Conservation (phyloP, 2,329 filamentous ascomycete species). For the Colletotrichum zoysiae region DNA sequence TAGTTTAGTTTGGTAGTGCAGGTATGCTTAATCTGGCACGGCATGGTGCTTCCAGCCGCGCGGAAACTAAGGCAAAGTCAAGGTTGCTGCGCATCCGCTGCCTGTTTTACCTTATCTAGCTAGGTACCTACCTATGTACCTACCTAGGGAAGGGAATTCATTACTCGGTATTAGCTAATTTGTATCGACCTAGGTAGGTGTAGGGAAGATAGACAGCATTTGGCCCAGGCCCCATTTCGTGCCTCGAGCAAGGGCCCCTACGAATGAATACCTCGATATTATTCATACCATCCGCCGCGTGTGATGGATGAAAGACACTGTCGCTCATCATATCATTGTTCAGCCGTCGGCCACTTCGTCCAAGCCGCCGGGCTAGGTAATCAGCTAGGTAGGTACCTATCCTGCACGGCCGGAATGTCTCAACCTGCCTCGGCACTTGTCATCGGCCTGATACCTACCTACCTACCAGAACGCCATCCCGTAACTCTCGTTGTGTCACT, state of each 20-base stretch:
- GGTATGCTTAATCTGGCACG: too few species aligned
- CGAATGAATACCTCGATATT: too few species aligned
- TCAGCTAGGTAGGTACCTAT: too few species aligned
- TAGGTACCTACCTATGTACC: too few species aligned
- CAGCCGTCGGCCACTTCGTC: not conserved
- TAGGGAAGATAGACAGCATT: constrained; percentile 5
- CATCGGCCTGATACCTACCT: not conserved
- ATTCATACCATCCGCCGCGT: not conserved
- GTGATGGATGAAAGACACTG: not conserved
- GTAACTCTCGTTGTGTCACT: not conserved
- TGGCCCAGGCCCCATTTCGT: constrained; percentile 27
- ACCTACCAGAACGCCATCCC: not conserved
- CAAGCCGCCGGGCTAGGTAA: not conserved
- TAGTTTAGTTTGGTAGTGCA: too few species aligned
- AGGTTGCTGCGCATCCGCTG: constrained; percentile 15
- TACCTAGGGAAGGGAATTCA: too few species aligned
- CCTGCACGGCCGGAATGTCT: not conserved
- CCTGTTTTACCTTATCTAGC: not conserved
- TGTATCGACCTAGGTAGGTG: too few species aligned
- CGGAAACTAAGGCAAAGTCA: not conserved
- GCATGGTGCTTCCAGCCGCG: not conserved
- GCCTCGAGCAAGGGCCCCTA: not conserved
- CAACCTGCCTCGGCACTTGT: not conserved
- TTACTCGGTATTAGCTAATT: too few species aligned
- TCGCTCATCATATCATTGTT: not conserved